Conservation (phyloP, 1,284 basidiomycete genomes). For the Apiotrichum porosum region DNA sequence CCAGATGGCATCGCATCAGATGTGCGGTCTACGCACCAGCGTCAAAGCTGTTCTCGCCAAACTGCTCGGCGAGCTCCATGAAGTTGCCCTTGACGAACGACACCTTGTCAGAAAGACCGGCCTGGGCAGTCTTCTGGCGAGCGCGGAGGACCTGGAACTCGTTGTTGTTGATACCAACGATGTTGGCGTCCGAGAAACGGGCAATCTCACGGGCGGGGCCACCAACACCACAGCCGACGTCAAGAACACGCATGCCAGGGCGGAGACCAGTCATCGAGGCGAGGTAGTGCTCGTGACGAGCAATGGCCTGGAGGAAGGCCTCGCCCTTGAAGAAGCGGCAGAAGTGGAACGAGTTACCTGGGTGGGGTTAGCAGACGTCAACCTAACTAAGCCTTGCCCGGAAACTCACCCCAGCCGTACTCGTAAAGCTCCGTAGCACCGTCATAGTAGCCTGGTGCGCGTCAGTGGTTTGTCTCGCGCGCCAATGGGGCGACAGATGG, state of each 20-base stretch:
- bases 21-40: conserved; percentile 65
- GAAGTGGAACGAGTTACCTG: conserved; percentile 87
- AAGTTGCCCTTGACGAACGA: conserved; percentile 88
- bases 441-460: conserved; percentile 77
- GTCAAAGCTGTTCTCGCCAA: conserved; percentile 91
- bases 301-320: conserved; percentile 72
- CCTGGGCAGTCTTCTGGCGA: conserved; percentile 72
- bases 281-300: conserved; percentile 98
- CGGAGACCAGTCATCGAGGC: conserved; percentile 74
- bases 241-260: conserved; percentile 91
- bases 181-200: conserved; percentile 77
- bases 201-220: conserved; percentile 96
- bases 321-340: conserved; percentile 97
- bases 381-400: background rate
- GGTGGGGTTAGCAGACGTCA: background rate
- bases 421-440: conserved; percentile 96
- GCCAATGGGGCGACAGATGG: too few species aligned
- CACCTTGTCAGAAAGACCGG: conserved; percentile 72
- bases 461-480: conserved; percentile 3
- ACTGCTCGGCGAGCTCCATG: conserved; percentile 88
- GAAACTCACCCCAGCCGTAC: conserved; percentile 59
- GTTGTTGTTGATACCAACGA: conserved; percentile 95
- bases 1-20: background rate
- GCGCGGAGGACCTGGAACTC: conserved; percentile 89
- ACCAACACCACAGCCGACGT: conserved; percentile 97